Conservation (phyloP, 1,284 basidiomycete species). For the Ceratobasidium sp. region DNA sequence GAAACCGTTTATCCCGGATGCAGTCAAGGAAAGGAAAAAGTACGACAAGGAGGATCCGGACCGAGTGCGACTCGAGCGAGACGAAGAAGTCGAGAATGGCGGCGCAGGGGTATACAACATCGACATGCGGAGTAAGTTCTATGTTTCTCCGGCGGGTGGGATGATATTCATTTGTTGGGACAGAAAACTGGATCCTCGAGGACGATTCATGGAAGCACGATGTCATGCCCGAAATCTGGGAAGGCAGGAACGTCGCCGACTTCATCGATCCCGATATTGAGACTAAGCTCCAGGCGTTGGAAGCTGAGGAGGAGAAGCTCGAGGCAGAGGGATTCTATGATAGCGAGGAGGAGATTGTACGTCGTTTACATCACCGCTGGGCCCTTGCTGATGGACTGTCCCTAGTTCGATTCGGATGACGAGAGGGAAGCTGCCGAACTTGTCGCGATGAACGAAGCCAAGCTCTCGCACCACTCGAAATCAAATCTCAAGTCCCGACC, state of each 20-base stretch:
- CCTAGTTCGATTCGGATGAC: slow-evolving; percentile 89
- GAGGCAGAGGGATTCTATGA: slow-evolving; percentile 96
- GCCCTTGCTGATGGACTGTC: neutral
- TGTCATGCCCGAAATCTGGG: slow-evolving; percentile 93
- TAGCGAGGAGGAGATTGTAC: slow-evolving; percentile 81
- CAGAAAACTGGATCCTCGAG: slow-evolving; percentile 89
- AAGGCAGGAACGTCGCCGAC: slow-evolving; percentile 99
- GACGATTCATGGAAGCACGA: slow-evolving; percentile 97
- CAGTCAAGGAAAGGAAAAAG: slow-evolving; percentile 73
- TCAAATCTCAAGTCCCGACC: slow-evolving; percentile 88
- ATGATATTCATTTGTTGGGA: neutral
- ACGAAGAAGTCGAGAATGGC: slow-evolving; percentile 82
- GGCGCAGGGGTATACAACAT: slow-evolving; percentile 90
- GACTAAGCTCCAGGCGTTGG: slow-evolving; percentile 95
- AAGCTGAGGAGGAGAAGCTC: slow-evolving; percentile 94
- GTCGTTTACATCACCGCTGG: slow-evolving; percentile 42
- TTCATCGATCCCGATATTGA: slow-evolving; percentile 99
- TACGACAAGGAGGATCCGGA: slow-evolving; percentile 87
- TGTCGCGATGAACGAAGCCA: slow-evolving; percentile 72
- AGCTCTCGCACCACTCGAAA: slow-evolving; percentile 79
- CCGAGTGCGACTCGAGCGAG: slow-evolving; percentile 71
- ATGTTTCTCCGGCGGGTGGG: slow-evolving; percentile 17
- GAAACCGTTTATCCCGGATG: slow-evolving; percentile 85
- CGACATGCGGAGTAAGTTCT: slow-evolving; percentile 78
- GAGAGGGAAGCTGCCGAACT: slow-evolving; percentile 77